A percentile compares a stretch with the other conserved stretches of the same genome.
Conservation (phyloP, 2,329 filamentous ascomycete genomes). For the Sordariomycetes sp. region DNA sequence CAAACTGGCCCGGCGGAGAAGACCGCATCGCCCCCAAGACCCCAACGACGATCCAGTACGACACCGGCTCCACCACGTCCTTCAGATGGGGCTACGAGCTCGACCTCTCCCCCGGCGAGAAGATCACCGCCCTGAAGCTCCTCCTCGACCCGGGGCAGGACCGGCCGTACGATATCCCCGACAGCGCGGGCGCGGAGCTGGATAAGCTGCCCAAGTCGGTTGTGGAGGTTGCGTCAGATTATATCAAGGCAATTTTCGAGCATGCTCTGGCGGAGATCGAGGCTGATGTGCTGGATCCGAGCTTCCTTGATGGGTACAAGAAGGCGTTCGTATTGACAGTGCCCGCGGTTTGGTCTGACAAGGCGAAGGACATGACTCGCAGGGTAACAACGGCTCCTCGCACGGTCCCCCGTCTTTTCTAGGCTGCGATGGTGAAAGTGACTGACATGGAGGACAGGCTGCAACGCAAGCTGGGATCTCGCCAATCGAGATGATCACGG, state of each 20-base stretch:
- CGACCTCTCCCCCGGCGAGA: not conserved
- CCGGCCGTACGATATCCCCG: not conserved
- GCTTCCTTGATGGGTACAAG: not conserved
- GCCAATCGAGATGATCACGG: not conserved
- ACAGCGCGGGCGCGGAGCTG: not conserved
- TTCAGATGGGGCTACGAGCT: not conserved
- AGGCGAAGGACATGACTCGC: not conserved
- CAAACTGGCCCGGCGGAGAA: not conserved
- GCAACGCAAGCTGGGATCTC: not conserved
- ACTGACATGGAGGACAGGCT: not conserved
- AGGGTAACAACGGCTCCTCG: not conserved
- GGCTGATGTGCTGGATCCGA: not conserved
- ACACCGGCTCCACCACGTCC: not conserved
- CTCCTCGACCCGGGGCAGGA: not conserved
- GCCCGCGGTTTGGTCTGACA: not conserved
- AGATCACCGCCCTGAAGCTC: conserved; percentile 1
- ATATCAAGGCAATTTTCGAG: not conserved
- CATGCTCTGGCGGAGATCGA: not conserved
- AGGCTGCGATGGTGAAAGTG: too few relatives aligned
- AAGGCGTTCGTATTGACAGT: not conserved
- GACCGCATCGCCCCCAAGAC: not conserved
- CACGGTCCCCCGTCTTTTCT: too few relatives aligned
- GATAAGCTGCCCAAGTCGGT: not conserved
- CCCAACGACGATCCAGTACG: not conserved
- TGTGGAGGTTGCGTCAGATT: not conserved